phyloP scores from a whole-genome alignment of 495 filamentous ascomycete genomes.

The Penicillium flavigenum region DNA sequence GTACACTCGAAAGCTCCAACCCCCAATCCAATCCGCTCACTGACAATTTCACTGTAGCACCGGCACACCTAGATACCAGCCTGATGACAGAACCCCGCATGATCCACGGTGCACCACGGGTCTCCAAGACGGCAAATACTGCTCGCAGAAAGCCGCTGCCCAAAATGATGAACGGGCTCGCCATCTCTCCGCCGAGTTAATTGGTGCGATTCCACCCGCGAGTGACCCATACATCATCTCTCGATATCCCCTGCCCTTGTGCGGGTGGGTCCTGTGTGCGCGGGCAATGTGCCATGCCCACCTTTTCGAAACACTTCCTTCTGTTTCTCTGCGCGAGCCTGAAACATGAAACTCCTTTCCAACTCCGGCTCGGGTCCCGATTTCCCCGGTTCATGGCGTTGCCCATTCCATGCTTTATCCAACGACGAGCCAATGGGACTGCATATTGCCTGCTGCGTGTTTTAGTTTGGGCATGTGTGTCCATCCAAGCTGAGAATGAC shows the following conservation, averaged over 20 bases:
- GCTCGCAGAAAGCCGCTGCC: constrained; percentile 72
- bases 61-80: constrained; percentile 77
- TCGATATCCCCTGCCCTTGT: constrained; percentile 5
- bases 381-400: neutral
- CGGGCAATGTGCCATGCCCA: neutral
- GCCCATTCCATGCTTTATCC: neutral
- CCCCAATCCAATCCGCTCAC: constrained; percentile 1
- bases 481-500: constrained; percentile 10
- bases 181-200: constrained; percentile 46
- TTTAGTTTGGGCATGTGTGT: constrained; percentile 1
- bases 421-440: neutral
- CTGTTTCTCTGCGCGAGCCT: neutral
- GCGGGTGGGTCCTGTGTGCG: constrained; percentile 3
- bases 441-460: constrained; percentile 2
- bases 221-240: constrained; percentile 13
- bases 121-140: constrained; percentile 57
- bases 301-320: neutral
- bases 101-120: constrained; percentile 70
- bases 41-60: constrained; percentile 50
- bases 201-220: constrained; percentile 20
- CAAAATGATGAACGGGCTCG: constrained; percentile 60
- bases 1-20: constrained; percentile 40
- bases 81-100: constrained; percentile 86
- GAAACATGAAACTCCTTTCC: neutral
- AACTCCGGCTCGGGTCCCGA: neutral